Conservation (phyloP, 495 filamentous ascomycete species). For the Lophium mytilinum region DNA sequence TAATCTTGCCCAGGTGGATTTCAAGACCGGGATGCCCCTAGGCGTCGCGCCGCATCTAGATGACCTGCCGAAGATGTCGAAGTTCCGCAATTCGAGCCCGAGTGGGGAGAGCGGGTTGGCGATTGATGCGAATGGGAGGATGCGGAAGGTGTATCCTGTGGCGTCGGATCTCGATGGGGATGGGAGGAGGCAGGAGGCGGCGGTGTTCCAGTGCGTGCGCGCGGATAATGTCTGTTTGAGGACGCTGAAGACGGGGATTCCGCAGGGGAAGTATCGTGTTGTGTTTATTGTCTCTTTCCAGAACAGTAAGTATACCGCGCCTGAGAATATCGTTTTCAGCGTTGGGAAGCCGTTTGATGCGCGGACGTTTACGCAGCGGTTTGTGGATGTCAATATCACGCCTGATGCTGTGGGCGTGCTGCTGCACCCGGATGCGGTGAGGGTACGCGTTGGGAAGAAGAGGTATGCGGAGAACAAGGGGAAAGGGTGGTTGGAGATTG, state of each 20-base stretch:
- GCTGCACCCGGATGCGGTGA: slow-evolving; percentile 27
- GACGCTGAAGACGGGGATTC: slow-evolving; percentile 25
- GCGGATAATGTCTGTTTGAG: slow-evolving; percentile 25
- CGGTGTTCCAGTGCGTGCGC: slow-evolving; percentile 22
- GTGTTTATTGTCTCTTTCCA: slow-evolving; percentile 27
- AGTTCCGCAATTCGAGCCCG: slow-evolving; percentile 17
- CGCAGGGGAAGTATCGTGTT: slow-evolving; percentile 26
- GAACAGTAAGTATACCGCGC: slow-evolving; percentile 15
- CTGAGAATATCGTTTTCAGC: slow-evolving; percentile 22
- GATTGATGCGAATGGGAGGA: slow-evolving; percentile 16
- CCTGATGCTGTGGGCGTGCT: slow-evolving; percentile 28
- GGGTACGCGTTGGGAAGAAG: slow-evolving; percentile 21
- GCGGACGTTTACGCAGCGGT: slow-evolving; percentile 19
- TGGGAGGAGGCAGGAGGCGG: slow-evolving; percentile 22
- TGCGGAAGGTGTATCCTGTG: slow-evolving; percentile 25
- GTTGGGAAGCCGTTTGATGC: slow-evolving; percentile 27
- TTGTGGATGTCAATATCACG: slow-evolving; percentile 27
- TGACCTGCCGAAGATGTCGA: slow-evolving; percentile 12
- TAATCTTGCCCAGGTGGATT: slow-evolving; percentile 23
- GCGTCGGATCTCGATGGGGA: slow-evolving; percentile 27
- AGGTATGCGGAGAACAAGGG: slow-evolving; percentile 20
- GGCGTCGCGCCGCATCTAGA: slow-evolving; percentile 11
- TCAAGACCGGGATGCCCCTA: slow-evolving; percentile 28
- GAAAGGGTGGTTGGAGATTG: slow-evolving; percentile 28
- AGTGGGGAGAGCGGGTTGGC: slow-evolving; percentile 20